A percentile compares a stretch with the other conserved stretches of the same genome.
These are phyloP conservation scores for Catharanthus roseus DNA, from an alignment of 257 asterid species.

Conservation along the genomic window DNA sequence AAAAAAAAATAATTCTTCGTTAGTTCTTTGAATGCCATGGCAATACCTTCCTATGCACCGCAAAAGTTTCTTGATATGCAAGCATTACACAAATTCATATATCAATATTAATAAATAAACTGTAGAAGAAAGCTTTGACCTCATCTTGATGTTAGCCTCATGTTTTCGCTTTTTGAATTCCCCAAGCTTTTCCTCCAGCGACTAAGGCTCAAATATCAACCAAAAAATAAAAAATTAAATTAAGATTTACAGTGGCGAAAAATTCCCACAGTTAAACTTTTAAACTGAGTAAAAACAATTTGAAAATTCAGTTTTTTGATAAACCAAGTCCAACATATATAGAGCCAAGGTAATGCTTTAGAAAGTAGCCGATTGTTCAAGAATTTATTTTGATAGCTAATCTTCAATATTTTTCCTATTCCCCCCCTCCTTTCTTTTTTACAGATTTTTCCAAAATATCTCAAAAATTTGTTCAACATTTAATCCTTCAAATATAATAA, in stretches of 20 bases:
- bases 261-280: background rate
- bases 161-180: slow-evolving; percentile 37
- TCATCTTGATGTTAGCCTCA: slow-evolving; percentile 45
- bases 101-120: background rate
- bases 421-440: too few species aligned
- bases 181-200: slow-evolving; percentile 49
- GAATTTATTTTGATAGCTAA: background rate
- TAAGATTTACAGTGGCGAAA: background rate
- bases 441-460: background rate
- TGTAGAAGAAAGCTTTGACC: slow-evolving; percentile 24
- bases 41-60: background rate
- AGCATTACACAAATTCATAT: too few species aligned
- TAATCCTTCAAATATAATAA: too few species aligned
- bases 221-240: background rate
- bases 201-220: slow-evolving; percentile 30
- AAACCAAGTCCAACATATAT: background rate
- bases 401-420: background rate
- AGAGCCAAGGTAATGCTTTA: background rate
- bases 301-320: background rate
- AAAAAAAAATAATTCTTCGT: background rate
- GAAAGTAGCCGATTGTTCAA: background rate
- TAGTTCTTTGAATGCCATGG: background rate
- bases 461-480: background rate
- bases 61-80: background rate
- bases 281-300: background rate